Base-by-base conservation (phyloP, 768 basidiomycete genomes). In the Xanthoconium purpureum region DNA sequence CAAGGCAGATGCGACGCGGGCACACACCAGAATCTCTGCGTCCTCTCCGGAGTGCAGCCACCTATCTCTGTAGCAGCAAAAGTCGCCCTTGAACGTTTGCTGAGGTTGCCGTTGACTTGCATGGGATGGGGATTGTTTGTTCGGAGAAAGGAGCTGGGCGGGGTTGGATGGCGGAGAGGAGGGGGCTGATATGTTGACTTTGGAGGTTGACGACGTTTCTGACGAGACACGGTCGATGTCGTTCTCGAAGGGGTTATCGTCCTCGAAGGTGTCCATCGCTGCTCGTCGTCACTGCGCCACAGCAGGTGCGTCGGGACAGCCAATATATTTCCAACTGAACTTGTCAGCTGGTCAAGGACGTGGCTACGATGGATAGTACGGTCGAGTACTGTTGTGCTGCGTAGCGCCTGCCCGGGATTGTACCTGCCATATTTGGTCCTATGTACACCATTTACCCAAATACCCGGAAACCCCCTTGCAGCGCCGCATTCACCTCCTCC, bases 31-130 rank as follows among this genome's bases (percentile, higher is more conserved):
- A 63, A 94, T 88, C 74, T 92, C 91, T 18, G 83, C 76, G 65
- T 91, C 90, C 43, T 92, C 89, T 46, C 88, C 89, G 0, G 85
- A 87, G 72, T 94, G 91, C 58, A 94, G 66, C 71, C 85, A 84
- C 63, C 82, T 80, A 67, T 94, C 91, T 56, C 87, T 78, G 28
- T 77, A 71, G 64, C 90, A 92, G 67, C 90, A 92, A 64, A 86
- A 89, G 70, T 91, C 89, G 35, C 74, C 84, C 79, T 89, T 92
- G 73, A 74, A 77, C n/a, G 77, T 74, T 56, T 78, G 70, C 50
- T 77, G 78, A 5, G 80, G 74, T 35, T 80, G 78, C 53, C 76
- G 79, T 56, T 82, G 82, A 2, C 83, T 77, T 15, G 80, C 83
- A 15, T 79, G 74, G 6, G 88, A 83, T 11, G 84, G 79, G 62